Evolutionary conservation across 768 basidiomycete genomes (phyloP), one percentile per base, ranked within the genome.

Genomic region (Solioccasus polychromus): DNA sequence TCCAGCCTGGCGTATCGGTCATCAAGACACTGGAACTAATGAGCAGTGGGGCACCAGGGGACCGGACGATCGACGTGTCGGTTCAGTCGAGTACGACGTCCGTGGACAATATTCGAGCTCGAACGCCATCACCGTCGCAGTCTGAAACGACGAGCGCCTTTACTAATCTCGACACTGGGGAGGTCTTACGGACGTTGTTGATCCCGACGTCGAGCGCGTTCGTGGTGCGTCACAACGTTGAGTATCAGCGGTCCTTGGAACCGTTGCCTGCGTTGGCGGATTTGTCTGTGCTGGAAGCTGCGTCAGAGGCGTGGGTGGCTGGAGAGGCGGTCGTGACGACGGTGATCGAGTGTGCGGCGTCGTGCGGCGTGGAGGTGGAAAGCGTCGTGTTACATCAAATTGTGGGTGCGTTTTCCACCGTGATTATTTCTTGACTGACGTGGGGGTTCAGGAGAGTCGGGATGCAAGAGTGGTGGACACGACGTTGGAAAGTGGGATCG

Each of bases 61-160:
- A 87, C 42, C 78, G 92, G 35, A 74, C 81, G 35, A 64, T 96
- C 43, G 93, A 96, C 59, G 70, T 95, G 28, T 92, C 91, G 0
- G 68, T 94, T 28, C 85, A 83, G 45, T 84, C 89, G 8, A 71
- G 70, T 19, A 59, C 75, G 20, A 43, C 37, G 7, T n/a, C n/a
- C n/a, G 29, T 31, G 22, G 30, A 15, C 30, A n/a, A n/a, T n/a
- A n/a, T n/a, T n/a, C 31, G 14, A n/a, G 4, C 15, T 2, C 43
- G 46, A 11, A 32, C 36, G 2, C n/a, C 42, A 24, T 53, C 51
- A 2, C 32, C 44, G 15, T 29, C 35, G 4, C 14, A 19, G 5
- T 48, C 56, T 1, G 43, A 46, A 10, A 28, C 46, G 9, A 18
- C 42, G 12, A 47, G 44, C 5, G 34, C 25, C 48, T 12, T 29